Evolutionary conservation across 2,329 filamentous ascomycete species (phyloP).

Genomic region (Colletotrichum sp.): DNA sequence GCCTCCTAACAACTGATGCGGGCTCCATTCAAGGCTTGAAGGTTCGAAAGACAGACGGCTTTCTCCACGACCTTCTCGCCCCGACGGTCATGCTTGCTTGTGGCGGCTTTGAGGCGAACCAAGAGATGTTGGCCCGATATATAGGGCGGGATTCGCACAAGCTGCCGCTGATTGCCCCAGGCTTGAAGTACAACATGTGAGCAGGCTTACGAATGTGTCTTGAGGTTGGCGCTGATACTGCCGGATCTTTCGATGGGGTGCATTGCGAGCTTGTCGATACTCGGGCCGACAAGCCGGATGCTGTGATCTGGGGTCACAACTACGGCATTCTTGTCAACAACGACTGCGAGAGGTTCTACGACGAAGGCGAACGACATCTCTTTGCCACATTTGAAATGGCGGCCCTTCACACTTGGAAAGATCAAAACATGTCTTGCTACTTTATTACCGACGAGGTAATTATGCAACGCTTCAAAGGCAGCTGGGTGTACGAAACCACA

Average conservation of each 20-base stretch:
- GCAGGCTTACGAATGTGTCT: neutral
- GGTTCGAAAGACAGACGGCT: neutral
- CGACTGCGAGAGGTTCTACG: constrained; percentile 41
- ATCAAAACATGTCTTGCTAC: neutral
- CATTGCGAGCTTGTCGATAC: neutral
- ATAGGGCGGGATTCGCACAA: neutral
- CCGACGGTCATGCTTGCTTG: neutral
- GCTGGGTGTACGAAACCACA: neutral
- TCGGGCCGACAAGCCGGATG: neutral
- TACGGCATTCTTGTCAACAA: constrained; percentile 49
- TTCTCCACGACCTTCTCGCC: neutral
- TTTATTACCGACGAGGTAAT: neutral
- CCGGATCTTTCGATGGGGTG: neutral
- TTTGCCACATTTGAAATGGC: constrained; percentile 44
- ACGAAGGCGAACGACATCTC: constrained; percentile 41
- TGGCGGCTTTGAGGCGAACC: neutral
- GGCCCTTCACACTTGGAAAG: neutral
- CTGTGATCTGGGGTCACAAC: constrained; percentile 24
- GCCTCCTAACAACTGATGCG: neutral
- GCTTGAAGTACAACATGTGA: neutral
- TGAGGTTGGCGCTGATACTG: neutral
- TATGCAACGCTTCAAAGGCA: neutral
- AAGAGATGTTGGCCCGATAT: neutral
- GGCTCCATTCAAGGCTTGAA: neutral
- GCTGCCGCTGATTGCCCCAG: neutral